phyloP scores from a whole-genome alignment of 2,329 filamentous ascomycete genomes.

The Alternaria burnsii region DNA sequence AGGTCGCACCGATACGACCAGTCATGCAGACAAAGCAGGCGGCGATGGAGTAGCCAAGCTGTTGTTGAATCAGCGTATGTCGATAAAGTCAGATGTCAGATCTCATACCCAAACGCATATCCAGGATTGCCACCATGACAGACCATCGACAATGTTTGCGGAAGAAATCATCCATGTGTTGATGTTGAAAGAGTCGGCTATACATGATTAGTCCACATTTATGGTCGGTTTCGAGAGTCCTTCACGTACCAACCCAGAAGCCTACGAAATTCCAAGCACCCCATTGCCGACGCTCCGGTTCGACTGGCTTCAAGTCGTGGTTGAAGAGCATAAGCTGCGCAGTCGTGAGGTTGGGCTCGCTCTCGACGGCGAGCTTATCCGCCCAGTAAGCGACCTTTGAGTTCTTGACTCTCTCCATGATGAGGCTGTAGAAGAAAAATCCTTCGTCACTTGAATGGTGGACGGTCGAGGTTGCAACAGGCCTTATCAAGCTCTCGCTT shows the following conservation, averaged over 20 bases:
- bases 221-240: not conserved
- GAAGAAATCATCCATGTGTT: constrained; percentile 96
- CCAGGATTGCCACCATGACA: constrained; percentile 88
- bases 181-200: constrained; percentile 56
- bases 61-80: constrained; percentile 7
- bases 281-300: constrained; percentile 83
- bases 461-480: constrained; percentile 23
- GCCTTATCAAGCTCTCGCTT: constrained; percentile 31
- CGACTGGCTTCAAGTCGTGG: constrained; percentile 78
- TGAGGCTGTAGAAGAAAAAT: constrained; percentile 17
- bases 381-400: constrained; percentile 52
- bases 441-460: constrained; percentile 28
- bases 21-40: constrained; percentile 75
- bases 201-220: constrained; percentile 20
- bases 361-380: constrained; percentile 73
- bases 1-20: constrained; percentile 83
- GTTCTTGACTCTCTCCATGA: constrained; percentile 54
- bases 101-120: constrained; percentile 72
- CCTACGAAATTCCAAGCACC: constrained; percentile 86
- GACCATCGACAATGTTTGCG: constrained; percentile 77
- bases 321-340: constrained; percentile 89
- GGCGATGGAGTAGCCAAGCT: constrained; percentile 78
- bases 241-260: constrained; percentile 73
- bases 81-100: not conserved
- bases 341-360: constrained; percentile 78